Conservation (phyloP, 257 asterid species). For the Solanum chiquidenum region DNA sequence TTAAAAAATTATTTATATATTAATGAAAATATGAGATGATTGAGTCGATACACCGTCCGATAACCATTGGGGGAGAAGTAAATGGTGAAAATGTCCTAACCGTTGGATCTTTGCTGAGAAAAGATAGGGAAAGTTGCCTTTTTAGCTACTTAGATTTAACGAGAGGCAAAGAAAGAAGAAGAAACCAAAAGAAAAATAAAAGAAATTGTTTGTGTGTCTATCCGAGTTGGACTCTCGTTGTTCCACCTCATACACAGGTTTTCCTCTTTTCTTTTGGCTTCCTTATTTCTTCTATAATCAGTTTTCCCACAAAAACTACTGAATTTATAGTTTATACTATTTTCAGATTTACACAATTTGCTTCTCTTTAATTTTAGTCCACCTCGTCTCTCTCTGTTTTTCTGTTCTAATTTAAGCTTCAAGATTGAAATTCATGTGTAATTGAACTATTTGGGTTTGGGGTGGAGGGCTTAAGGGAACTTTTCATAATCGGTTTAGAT, state of each 20-base stretch:
- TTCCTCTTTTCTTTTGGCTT: background rate
- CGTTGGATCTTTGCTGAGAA: conserved; percentile 2
- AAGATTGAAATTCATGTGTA: background rate
- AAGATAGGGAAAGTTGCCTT: background rate
- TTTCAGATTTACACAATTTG: background rate
- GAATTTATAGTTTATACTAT: background rate
- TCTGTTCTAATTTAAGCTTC: background rate
- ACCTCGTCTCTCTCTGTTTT: background rate
- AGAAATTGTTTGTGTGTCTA: background rate
- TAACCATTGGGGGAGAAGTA: background rate
- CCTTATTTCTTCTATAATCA: background rate
- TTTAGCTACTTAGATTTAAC: background rate
- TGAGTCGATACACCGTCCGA: too few species aligned
- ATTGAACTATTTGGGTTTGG: background rate
- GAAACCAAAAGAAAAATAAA: background rate
- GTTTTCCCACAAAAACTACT: background rate
- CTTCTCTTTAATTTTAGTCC: background rate
- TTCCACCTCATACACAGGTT: conserved; percentile 20
- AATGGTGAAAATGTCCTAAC: background rate
- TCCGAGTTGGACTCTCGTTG: conserved; percentile 20
- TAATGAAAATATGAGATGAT: too few species aligned
- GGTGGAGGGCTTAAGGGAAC: background rate
- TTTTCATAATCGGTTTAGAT: background rate
- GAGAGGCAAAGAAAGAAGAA: background rate
- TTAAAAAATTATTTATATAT: too few species aligned